These are phyloP conservation scores for Neopestalotiopsis sp. DNA, from an alignment of 2,329 filamentous ascomycete species.

Conservation along the genomic window DNA sequence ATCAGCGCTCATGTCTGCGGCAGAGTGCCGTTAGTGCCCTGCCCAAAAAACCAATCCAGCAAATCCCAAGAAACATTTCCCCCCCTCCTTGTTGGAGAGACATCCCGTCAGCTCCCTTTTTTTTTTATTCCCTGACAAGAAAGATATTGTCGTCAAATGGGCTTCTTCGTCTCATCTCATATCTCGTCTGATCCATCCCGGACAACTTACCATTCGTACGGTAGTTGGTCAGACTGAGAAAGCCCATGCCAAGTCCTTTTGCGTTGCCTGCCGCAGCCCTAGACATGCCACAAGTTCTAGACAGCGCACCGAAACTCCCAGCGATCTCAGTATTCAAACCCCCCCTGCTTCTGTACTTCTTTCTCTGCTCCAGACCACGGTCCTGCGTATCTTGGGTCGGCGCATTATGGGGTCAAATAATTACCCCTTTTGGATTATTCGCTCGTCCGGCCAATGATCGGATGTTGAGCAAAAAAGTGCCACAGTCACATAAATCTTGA, in stretches of 20 bases:
- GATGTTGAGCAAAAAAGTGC: neutral
- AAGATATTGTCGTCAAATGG: neutral
- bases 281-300: neutral
- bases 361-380: neutral
- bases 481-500: neutral
- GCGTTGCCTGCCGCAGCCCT: constrained; percentile 2
- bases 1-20: neutral
- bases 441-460: neutral
- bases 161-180: neutral
- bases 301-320: neutral
- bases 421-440: constrained; percentile 4
- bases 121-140: neutral
- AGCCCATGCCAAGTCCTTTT: neutral
- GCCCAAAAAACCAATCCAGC: neutral
- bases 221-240: neutral
- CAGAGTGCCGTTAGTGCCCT: neutral
- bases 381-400: constrained; percentile 4
- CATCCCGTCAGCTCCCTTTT: neutral
- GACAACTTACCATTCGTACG: neutral
- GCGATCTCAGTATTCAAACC: neutral
- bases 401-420: neutral
- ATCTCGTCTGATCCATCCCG: neutral
- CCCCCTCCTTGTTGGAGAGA: neutral
- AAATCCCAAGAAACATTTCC: neutral
- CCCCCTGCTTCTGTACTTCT: neutral